Evolutionary conservation across 192 early-diverging fungal genomes (phyloP).

Genomic region (Haplosporangium gracile): DNA sequence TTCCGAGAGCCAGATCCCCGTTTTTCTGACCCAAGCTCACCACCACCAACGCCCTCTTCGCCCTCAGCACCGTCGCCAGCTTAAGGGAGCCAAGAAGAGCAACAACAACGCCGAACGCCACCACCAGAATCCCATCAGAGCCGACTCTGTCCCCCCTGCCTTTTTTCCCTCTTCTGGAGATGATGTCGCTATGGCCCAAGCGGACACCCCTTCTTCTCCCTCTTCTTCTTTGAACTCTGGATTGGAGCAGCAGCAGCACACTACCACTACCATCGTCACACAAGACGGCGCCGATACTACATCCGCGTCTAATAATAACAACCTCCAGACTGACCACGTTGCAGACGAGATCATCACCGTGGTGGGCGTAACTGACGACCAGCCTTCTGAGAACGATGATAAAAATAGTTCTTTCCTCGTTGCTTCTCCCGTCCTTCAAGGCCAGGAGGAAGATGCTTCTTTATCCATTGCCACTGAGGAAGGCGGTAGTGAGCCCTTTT

Average conservation of each 20-base stretch:
- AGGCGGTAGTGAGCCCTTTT: background rate
- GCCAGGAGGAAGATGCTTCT: background rate
- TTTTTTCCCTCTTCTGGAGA: background rate
- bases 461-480: background rate
- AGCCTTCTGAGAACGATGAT: background rate
- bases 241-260: background rate
- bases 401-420: background rate
- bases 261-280: background rate
- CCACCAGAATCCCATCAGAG: slow-evolving; percentile 1
- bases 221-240: background rate
- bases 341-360: background rate
- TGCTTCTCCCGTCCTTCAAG: background rate
- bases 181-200: slow-evolving; percentile 3
- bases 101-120: background rate
- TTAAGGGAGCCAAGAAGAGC: background rate
- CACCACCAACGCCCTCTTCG: slow-evolving; percentile 1
- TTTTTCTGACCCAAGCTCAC: slow-evolving; percentile 30
- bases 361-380: background rate
- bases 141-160: background rate
- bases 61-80: background rate
- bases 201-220: background rate
- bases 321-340: background rate
- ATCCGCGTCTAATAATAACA: background rate
- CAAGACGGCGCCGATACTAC: background rate
- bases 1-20: slow-evolving; percentile 42